Percentiles rank a stretch among this genome's conserved stretches.
These are phyloP conservation scores for Noccaea caerulescens DNA, from an alignment of 345 rosid genomes.

Conservation along the genomic window DNA sequence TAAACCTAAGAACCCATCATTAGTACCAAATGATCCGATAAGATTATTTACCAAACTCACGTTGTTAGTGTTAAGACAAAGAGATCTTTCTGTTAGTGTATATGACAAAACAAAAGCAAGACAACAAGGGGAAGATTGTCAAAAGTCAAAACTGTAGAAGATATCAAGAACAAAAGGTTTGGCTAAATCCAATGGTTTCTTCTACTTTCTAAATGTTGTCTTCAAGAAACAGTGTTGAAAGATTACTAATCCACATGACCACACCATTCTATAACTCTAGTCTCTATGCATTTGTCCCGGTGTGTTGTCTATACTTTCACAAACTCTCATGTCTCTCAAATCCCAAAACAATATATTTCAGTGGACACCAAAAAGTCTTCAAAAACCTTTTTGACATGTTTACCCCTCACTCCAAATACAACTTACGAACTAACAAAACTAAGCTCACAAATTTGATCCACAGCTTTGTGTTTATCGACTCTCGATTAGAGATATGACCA, in stretches of 20 bases:
- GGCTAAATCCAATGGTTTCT: slow-evolving; percentile 33
- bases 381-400: not conserved
- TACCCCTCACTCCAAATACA: slow-evolving; percentile 10
- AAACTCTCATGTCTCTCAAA: slow-evolving; percentile 43
- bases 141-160: slow-evolving; percentile 16
- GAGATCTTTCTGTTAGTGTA: slow-evolving; percentile 13
- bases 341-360: slow-evolving; percentile 32
- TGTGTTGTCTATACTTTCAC: slow-evolving; percentile 40
- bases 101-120: slow-evolving; percentile 38
- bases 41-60: slow-evolving; percentile 35
- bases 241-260: slow-evolving; percentile 44
- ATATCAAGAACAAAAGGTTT: slow-evolving; percentile 26
- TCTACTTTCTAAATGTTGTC: slow-evolving; percentile 26
- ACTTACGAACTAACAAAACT: slow-evolving; percentile 3
- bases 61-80: slow-evolving; percentile 31
- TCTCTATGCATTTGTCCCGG: slow-evolving; percentile 47
- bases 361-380: slow-evolving; percentile 23
- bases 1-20: slow-evolving; percentile 22
- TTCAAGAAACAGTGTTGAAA: slow-evolving; percentile 25
- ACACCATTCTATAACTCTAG: slow-evolving; percentile 34
- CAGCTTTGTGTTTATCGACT: not conserved
- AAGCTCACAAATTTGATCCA: slow-evolving; percentile 5
- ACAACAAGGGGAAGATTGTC: slow-evolving; percentile 40
- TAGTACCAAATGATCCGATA: slow-evolving; percentile 35
- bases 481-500: slow-evolving; percentile 13